Evolutionary conservation across 129 eudicot genomes (phyloP).

Genomic region (Lonicera japonica): DNA sequence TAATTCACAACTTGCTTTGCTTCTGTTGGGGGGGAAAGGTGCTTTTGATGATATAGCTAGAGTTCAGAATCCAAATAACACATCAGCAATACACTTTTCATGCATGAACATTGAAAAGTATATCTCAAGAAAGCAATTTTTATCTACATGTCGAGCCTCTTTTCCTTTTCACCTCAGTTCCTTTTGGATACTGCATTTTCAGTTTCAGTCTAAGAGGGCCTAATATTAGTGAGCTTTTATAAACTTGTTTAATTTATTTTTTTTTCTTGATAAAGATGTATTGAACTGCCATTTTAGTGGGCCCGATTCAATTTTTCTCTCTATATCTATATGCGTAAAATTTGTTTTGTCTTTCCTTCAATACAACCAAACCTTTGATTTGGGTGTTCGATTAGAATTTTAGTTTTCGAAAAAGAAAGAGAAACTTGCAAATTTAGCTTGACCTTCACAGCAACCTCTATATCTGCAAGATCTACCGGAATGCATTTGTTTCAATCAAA

Average conservation of each 20-base stretch:
- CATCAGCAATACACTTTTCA: constrained; percentile 25
- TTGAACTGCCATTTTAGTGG: neutral
- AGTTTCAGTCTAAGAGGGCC: neutral
- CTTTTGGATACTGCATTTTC: neutral
- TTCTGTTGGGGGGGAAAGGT: constrained; percentile 12
- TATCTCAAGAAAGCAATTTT: constrained; percentile 1
- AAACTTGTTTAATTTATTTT: neutral
- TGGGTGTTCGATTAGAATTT: too few species aligned
- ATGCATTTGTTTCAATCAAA: too few species aligned
- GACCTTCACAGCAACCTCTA: too few species aligned
- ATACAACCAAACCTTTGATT: too few species aligned
- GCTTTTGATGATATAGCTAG: constrained; percentile 15
- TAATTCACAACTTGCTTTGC: constrained; percentile 18
- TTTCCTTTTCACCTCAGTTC: neutral
- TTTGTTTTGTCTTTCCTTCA: too few species aligned
- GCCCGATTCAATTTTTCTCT: neutral
- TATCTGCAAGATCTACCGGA: too few species aligned
- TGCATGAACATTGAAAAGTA: constrained; percentile 6
- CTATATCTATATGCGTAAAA: too few species aligned
- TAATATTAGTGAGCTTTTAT: neutral
- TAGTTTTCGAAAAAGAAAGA: too few species aligned
- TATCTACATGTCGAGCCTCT: neutral
- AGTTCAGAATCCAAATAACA: constrained; percentile 18
- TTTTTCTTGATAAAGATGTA: neutral
- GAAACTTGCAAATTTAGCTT: too few species aligned